phyloP scores from a whole-genome alignment of 2,329 filamentous ascomycete species.

The Neonectria punicea region DNA sequence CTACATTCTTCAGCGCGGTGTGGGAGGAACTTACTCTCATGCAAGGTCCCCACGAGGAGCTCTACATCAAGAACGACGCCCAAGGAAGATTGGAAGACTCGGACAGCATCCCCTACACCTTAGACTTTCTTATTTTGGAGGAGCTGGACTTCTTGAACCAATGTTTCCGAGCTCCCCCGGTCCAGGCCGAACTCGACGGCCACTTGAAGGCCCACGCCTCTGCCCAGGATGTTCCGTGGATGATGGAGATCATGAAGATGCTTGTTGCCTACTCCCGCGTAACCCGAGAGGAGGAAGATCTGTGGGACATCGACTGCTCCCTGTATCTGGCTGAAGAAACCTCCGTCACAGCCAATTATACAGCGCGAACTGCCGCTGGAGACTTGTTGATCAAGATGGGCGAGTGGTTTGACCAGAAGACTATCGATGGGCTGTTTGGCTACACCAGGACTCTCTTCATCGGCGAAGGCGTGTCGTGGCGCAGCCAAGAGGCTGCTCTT shows the following conservation, averaged over 20 bases:
- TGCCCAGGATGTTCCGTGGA: slow-evolving; percentile 77
- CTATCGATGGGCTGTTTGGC: slow-evolving; percentile 81
- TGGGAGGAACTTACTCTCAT: slow-evolving; percentile 88
- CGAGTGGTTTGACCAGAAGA: slow-evolving; percentile 83
- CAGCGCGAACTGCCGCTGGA: slow-evolving; percentile 89
- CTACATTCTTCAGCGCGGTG: slow-evolving; percentile 83
- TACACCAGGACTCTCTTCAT: slow-evolving; percentile 81
- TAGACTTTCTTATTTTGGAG: slow-evolving; percentile 93
- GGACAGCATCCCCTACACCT: slow-evolving; percentile 90
- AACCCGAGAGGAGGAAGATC: slow-evolving; percentile 88
- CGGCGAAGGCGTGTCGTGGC: slow-evolving; percentile 61
- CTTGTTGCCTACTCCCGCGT: slow-evolving; percentile 89
- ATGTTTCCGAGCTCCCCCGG: slow-evolving; percentile 86
- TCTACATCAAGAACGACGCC: slow-evolving; percentile 87
- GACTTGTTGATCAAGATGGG: slow-evolving; percentile 93
- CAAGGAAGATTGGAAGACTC: slow-evolving; percentile 91
- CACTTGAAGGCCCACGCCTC: slow-evolving; percentile 73
- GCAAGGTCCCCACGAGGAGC: slow-evolving; percentile 77
- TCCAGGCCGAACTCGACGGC: slow-evolving; percentile 87
- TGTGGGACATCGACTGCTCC: slow-evolving; percentile 98
- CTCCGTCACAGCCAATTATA: slow-evolving; percentile 95
- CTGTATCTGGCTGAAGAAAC: slow-evolving; percentile 96
- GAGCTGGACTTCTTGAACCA: slow-evolving; percentile 95
- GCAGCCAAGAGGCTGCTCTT: slow-evolving; percentile 80
- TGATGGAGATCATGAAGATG: slow-evolving; percentile 87